Evolutionary conservation across 2,329 filamentous ascomycete species (phyloP).

Genomic region (Fusarium subglutinans): DNA sequence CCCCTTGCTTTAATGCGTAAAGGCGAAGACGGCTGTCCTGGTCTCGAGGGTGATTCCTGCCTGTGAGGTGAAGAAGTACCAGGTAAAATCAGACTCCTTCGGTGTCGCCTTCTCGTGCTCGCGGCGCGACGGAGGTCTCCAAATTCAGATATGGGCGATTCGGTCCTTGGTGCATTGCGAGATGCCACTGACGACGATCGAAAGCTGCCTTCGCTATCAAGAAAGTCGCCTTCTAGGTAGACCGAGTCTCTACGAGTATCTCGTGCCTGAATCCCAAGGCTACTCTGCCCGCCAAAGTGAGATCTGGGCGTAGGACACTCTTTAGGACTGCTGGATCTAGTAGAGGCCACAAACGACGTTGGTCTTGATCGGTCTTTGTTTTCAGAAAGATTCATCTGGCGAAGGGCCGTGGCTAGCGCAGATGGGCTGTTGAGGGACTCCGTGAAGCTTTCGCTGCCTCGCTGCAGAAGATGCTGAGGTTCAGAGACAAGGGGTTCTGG

Average conservation of each 20-base stretch:
- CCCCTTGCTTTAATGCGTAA: constrained; percentile 85
- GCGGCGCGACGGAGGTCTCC: constrained; percentile 78
- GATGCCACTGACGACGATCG: constrained; percentile 81
- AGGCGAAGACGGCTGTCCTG: constrained; percentile 83
- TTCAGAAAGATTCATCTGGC: constrained; percentile 49
- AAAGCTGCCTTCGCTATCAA: constrained; percentile 88
- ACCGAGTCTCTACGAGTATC: constrained; percentile 80
- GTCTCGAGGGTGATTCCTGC: constrained; percentile 87
- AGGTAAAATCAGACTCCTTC: constrained; percentile 85
- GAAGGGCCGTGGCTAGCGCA: constrained; percentile 64
- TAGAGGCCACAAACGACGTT: constrained; percentile 70
- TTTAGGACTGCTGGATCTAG: constrained; percentile 86
- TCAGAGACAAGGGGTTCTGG: constrained; percentile 25
- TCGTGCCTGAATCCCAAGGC: constrained; percentile 62
- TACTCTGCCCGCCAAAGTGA: constrained; percentile 69
- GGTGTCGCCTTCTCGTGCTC: constrained; percentile 83
- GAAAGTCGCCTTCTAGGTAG: constrained; percentile 83
- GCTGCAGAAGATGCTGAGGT: constrained; percentile 13
- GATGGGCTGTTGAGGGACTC: constrained; percentile 54
- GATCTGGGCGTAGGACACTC: constrained; percentile 93
- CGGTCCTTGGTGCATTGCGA: constrained; percentile 73
- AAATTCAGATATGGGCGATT: constrained; percentile 91
- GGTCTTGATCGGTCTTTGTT: constrained; percentile 57
- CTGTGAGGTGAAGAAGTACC: constrained; percentile 81
- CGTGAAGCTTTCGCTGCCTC: constrained; percentile 24